Percentiles rank a stretch among this genome's conserved stretches.
Evolutionary conservation across 192 early-diverging fungal genomes (phyloP).

Genomic region (Coemansia sp.): DNA sequence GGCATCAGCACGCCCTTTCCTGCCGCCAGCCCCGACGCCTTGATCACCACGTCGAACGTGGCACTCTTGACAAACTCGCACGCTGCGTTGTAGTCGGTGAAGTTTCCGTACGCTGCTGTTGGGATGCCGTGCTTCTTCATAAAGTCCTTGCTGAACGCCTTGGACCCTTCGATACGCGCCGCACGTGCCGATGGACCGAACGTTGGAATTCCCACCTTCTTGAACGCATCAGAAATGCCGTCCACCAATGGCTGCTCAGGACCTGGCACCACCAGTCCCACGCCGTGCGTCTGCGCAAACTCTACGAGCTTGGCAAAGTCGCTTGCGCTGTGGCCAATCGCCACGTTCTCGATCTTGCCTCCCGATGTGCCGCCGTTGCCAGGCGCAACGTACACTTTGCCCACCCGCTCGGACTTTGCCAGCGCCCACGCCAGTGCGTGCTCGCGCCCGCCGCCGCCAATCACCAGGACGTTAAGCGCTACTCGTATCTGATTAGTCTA

Average conservation of each 20-base stretch:
- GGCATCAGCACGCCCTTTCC: conserved; percentile 98
- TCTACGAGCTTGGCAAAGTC: conserved; percentile 75
- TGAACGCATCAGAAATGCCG: conserved; percentile 81
- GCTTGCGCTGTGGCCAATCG: conserved; percentile 59
- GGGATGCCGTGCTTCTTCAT: conserved; percentile 96
- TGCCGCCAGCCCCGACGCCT: conserved; percentile 96
- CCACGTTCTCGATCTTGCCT: conserved; percentile 79
- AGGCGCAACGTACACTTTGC: conserved; percentile 87
- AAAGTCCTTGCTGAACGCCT: conserved; percentile 98
- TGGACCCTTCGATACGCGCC: conserved; percentile 93
- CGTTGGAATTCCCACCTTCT: conserved; percentile 66
- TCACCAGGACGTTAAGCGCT: conserved; percentile 73
- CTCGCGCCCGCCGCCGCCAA: conserved; percentile 95
- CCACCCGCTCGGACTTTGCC: conserved; percentile 72
- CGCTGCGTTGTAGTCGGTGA: conserved; percentile 76
- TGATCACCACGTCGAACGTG: conserved; percentile 77
- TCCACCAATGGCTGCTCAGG: conserved; percentile 97
- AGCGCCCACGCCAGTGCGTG: conserved; percentile 94
- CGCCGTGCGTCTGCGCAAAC: conserved; percentile 77
- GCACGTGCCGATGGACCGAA: conserved; percentile 92
- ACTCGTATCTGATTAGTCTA: neutral
- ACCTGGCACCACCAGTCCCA: conserved; percentile 82
- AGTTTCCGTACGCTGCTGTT: conserved; percentile 87
- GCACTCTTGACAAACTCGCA: conserved; percentile 62
- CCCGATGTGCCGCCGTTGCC: conserved; percentile 91